Base-by-base conservation (phyloP, 441 rosid species). In the Croton setiger region DNA sequence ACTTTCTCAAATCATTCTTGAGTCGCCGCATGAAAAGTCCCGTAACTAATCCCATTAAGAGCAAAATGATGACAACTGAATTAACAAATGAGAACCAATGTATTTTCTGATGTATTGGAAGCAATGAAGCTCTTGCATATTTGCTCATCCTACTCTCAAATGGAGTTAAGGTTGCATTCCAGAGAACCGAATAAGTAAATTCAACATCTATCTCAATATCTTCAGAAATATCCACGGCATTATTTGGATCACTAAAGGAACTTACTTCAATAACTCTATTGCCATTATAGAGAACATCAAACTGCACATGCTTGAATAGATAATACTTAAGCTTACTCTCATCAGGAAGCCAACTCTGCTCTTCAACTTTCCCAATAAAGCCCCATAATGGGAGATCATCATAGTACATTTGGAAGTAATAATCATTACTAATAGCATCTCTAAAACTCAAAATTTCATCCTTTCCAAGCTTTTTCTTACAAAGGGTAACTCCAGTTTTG, bases 321-420 rank as follows among this genome's bases (percentile, higher is more conserved):
- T 83, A 86, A 70, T 85, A 88, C 74, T 80, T 88, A 37, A 75
- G 56, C 63, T 60, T 45, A 66, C 72, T 74, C 73, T 75, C 75
- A 47, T 61, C 68, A 11, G 17, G 75, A 64, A 64, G 69, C 82
- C 72, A 67, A 55, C 81, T 79, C 51, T 73, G 81, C 4, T 75
- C 78, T 72, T 91, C 97, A 53, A 77, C 72, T 86, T 89, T 93
- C 44, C 97, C 98, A 67, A 91, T 37, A 78, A 86, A 93, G 58
- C 96, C 98, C 98, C 96, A 93, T 31, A 91, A 72, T 15, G 97
- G 97, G 36, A 93, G 93, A 83, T 88, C 95, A 17, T 91, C 95
- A 62, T 79, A 86, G 72, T 91, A 87, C 89, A 93, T 87, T 68
- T 91, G 95, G 76, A 88, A 93, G 83, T 93, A 93, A 73, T 79